phyloP scores from a whole-genome alignment of 1,139 yeast genomes.

The Wickerhamomyces sp. region DNA sequence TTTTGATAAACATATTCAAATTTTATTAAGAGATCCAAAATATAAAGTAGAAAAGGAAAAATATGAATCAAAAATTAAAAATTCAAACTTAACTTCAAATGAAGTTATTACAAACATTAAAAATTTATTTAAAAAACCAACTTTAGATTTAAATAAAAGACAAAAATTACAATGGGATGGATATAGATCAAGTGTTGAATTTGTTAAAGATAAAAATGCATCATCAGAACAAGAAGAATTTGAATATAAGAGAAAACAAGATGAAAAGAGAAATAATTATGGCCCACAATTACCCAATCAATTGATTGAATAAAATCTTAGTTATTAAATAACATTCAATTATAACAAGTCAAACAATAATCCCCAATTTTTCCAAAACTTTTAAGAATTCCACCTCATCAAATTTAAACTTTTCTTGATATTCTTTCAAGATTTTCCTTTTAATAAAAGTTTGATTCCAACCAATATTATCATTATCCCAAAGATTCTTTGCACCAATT shows the following conservation, averaged over 20 bases:
- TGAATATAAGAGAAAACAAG: conserved; percentile 16
- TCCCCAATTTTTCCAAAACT: background rate
- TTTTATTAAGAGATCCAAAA: conserved; percentile 73
- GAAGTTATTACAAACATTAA: conserved; percentile 77
- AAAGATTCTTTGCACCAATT: no score
- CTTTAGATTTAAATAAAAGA: conserved; percentile 20
- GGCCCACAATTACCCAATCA: conserved; percentile 4
- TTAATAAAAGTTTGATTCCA: no score
- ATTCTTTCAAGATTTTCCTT: background rate
- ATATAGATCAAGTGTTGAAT: conserved; percentile 21
- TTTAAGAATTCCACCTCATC: background rate
- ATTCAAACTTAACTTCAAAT: conserved; percentile 60
- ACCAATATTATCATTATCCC: no score
- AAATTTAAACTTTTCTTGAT: background rate
- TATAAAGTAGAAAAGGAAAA: conserved; percentile 67
- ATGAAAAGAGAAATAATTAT: conserved; percentile 3
- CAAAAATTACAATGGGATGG: conserved; percentile 31
- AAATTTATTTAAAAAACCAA: conserved; percentile 40
- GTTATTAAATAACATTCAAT: no score
- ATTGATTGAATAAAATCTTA: no score
- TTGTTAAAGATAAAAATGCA: conserved; percentile 11
- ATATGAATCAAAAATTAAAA: conserved; percentile 57
- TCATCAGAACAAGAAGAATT: conserved; percentile 13
- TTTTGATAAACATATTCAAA: conserved; percentile 69
- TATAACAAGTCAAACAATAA: background rate